Evolutionary conservation across 495 filamentous ascomycete species (phyloP).

Genomic region (Elasticomyces elasticus): DNA sequence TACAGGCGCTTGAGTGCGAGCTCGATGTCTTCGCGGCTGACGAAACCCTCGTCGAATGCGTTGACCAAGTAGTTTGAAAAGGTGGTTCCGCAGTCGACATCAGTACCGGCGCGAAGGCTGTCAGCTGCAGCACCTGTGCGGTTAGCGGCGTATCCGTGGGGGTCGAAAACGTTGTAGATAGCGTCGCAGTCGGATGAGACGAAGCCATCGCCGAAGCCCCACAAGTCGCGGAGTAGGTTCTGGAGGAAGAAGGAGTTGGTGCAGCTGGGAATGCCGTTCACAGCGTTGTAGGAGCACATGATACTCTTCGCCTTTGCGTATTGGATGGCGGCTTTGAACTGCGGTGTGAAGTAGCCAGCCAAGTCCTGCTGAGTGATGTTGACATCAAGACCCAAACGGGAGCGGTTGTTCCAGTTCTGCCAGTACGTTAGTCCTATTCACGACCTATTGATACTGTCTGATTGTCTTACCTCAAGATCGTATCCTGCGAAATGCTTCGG

Average conservation of each 20-base stretch:
- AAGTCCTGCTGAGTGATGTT: constrained; percentile 18
- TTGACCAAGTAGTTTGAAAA: constrained; percentile 43
- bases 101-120: constrained; percentile 40
- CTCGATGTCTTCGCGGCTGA: constrained; percentile 26
- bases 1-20: constrained; percentile 45
- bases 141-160: constrained; percentile 17
- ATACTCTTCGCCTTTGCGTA: constrained; percentile 15
- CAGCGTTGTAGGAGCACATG: constrained; percentile 20
- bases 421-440: constrained; percentile 42
- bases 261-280: constrained; percentile 19
- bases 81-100: constrained; percentile 52
- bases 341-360: constrained; percentile 19
- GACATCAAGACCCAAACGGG: constrained; percentile 15
- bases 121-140: constrained; percentile 15
- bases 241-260: constrained; percentile 22
- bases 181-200: constrained; percentile 21
- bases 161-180: constrained; percentile 18
- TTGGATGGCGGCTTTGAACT: constrained; percentile 13
- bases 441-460: constrained; percentile 27
- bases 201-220: constrained; percentile 17
- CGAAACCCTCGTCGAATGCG: constrained; percentile 40
- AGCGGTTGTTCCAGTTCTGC: constrained; percentile 41
- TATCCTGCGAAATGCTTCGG: constrained; percentile 34
- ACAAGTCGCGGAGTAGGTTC: constrained; percentile 17
- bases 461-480: constrained; percentile 37